Conservation (phyloP, 805 yeast species). For the Pichia nakasei region DNA sequence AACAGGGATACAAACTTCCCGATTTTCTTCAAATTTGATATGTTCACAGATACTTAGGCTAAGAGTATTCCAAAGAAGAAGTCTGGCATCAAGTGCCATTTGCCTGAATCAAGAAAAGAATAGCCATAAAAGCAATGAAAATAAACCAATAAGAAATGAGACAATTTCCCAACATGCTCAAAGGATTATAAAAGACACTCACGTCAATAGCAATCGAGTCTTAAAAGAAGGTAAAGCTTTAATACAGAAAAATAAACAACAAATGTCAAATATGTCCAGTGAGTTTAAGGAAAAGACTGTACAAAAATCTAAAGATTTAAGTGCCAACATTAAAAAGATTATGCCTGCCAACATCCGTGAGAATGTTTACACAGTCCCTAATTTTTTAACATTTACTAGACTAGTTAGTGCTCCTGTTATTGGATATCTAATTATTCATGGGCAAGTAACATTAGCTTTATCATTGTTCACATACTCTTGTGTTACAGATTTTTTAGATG, state of each 20-base stretch:
- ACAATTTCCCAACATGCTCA: slow-evolving; percentile 1
- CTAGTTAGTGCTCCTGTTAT: slow-evolving; percentile 76
- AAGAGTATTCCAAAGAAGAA: neutral
- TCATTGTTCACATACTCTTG: slow-evolving; percentile 77
- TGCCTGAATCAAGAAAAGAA: neutral
- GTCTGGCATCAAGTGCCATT: neutral
- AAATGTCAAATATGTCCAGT: slow-evolving; percentile 8
- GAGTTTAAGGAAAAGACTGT: slow-evolving; percentile 14
- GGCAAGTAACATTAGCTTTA: slow-evolving; percentile 56
- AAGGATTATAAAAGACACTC: slow-evolving; percentile 4
- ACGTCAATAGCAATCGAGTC: slow-evolving; percentile 7
- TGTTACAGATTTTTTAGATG: slow-evolving; percentile 86
- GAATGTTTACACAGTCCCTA: slow-evolving; percentile 76
- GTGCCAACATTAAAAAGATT: slow-evolving; percentile 24
- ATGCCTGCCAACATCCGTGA: slow-evolving; percentile 36
- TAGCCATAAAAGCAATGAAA: neutral
- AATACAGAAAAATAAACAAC: slow-evolving; percentile 3
- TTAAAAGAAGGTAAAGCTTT: slow-evolving; percentile 3
- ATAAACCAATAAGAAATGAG: neutral
- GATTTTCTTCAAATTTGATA: neutral
- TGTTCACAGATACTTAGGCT: no score
- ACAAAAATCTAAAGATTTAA: slow-evolving; percentile 14
- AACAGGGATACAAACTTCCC: neutral
- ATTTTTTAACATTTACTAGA: slow-evolving; percentile 72
- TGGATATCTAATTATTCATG: slow-evolving; percentile 66